Base-by-base conservation (phyloP, 2,329 filamentous ascomycete species). In the Bipolaris oryzae region DNA sequence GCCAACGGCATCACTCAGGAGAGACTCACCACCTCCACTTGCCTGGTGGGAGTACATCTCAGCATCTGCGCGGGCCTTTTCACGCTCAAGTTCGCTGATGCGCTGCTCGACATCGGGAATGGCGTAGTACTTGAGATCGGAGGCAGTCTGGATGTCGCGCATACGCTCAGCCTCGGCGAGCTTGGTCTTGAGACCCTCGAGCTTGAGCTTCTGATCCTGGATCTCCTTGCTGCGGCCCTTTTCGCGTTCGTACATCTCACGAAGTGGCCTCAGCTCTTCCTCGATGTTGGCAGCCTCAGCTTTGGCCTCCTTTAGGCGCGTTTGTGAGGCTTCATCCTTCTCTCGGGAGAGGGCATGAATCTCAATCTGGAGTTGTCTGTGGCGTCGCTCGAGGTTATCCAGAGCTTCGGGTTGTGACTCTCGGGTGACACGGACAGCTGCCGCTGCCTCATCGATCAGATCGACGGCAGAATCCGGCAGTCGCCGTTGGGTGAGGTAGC, bases 381-480 rank as follows among this genome's bases (percentile, higher is more conserved):
- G 83, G 71, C 89, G 91, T 65, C 95, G 89, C 78, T 99, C 95
- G 50, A 99, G 85, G 50, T 91, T 96, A 78, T 99, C 95, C 50
- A 99, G 90, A 31, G 93, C 88, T 79, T 99, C 95, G 2, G 95
- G 95, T 70, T 98, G 93, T 1, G 95, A 99, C 79, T 99, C 95
- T 66, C 95, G 87, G 33, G 93, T 92, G 23, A 99, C 96, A 54
- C 92, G 87, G 57, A 99, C 95, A n/a, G 95, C 95, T 1, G 95
- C 94, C 0, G 95, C 93, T 35, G 95, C 95, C 76, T 99, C 95
- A 70, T 99, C 95, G 58, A 99, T 90, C 45, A 99, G 82, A 74
- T 99, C 95, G 58, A 99, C 96, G 20, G 95, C 95, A 3, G 95
- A 99, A 76, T 99, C 95, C 2, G 95, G 95, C 61, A 99, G 86